Percentiles rank a stretch among this genome's conserved stretches.
Conservation (phyloP, 768 basidiomycete species). For the Lactifluus pinguis region DNA sequence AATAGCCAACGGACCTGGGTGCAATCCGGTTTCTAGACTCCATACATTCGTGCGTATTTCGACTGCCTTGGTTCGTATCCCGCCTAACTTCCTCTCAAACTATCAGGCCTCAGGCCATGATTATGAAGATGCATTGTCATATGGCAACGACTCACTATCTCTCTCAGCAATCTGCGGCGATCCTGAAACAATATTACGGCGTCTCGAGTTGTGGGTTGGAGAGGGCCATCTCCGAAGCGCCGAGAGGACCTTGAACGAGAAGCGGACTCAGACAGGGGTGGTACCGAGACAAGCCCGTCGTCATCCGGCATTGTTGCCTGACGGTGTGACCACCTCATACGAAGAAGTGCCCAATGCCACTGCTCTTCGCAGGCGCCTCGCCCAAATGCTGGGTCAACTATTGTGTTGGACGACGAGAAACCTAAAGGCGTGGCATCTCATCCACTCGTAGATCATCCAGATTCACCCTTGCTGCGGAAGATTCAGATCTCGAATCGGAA, state of each 20-base stretch:
- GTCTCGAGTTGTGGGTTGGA: constrained; percentile 53
- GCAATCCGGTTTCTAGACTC: constrained; percentile 46
- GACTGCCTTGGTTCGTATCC: background rate
- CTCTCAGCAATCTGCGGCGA: constrained; percentile 36
- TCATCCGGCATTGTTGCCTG: constrained; percentile 39
- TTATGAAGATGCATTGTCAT: constrained; percentile 97
- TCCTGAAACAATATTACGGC: constrained; percentile 36
- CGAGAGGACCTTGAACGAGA: constrained; percentile 34
- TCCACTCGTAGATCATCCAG: constrained; percentile 56
- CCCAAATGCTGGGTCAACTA: constrained; percentile 1
- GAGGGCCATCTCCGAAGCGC: constrained; percentile 38
- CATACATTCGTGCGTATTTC: constrained; percentile 62
- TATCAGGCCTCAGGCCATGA: constrained; percentile 62
- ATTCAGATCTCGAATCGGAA: constrained; percentile 68
- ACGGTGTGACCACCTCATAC: constrained; percentile 33
- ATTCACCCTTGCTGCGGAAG: constrained; percentile 61
- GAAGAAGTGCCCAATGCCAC: constrained; percentile 37
- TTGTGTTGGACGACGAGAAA: constrained; percentile 8
- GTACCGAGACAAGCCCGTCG: background rate
- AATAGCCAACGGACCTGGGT: constrained; percentile 76
- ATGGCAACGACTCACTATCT: constrained; percentile 61
- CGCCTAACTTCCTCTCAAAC: background rate
- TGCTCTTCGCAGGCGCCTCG: constrained; percentile 51
- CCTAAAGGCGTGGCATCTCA: constrained; percentile 28
- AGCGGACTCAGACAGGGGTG: constrained; percentile 19